phyloP scores from a whole-genome alignment of 345 rosid genomes.

The Gossypium ekmanianum region DNA sequence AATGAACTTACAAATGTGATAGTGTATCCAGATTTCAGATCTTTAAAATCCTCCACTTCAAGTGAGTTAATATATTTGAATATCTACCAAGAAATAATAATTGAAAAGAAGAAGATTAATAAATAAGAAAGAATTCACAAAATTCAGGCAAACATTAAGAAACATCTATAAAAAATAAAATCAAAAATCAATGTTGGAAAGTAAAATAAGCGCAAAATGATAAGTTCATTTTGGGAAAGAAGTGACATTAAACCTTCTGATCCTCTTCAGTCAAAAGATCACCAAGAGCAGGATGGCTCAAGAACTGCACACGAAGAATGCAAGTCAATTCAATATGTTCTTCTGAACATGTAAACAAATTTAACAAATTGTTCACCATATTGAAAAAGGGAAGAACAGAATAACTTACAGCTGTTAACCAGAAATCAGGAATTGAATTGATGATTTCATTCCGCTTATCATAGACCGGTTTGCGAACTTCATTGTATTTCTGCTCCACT shows the following conservation, averaged over 20 bases:
- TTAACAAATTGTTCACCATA: too few relatives aligned
- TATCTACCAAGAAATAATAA: not conserved
- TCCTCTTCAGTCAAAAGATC: constrained; percentile 17
- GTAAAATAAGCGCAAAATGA: too few relatives aligned
- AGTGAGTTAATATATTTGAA: constrained; percentile 64
- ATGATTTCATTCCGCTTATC: constrained; percentile 73
- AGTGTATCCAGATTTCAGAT: constrained; percentile 83
- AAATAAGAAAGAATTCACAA: too few relatives aligned
- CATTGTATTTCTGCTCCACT: constrained; percentile 79
- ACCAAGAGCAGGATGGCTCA: constrained; percentile 2
- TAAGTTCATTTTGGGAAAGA: too few relatives aligned
- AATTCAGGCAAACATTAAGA: too few relatives aligned
- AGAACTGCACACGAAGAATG: not conserved
- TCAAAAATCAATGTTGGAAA: too few relatives aligned
- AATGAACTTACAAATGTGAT: constrained; percentile 32
- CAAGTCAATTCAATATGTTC: too few relatives aligned
- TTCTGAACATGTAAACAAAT: too few relatives aligned
- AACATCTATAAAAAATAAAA: too few relatives aligned
- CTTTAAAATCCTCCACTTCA: constrained; percentile 37
- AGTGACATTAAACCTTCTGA: constrained; percentile 53
- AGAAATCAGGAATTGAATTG: constrained; percentile 78
- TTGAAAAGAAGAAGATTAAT: too few relatives aligned
- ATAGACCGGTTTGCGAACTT: constrained; percentile 77
- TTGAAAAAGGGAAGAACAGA: too few relatives aligned
- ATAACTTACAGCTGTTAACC: constrained; percentile 42